Evolutionary conservation across 2,329 filamentous ascomycete genomes (phyloP), one percentile per base, ranked within the genome.

Genomic region (Ophiostoma tasmaniense): DNA sequence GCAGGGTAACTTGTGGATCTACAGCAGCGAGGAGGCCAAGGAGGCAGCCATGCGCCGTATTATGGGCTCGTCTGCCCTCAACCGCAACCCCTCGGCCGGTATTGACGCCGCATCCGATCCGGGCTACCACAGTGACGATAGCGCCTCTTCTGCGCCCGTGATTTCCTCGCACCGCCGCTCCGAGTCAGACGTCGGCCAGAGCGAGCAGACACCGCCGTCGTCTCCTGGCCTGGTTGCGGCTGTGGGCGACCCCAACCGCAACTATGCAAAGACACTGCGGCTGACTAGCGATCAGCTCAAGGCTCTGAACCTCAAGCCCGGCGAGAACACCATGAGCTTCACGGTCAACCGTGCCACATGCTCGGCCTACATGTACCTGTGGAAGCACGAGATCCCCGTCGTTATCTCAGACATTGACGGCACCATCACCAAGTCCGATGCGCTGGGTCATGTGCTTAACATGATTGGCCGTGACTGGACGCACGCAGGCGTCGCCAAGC

Each of bases 391-490:
- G 74, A 90, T 90, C 0, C 96, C 95, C 0, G 94, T 99, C 69
- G 93, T 99, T 65, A 97, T 99, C 72, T 98, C 94, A 0, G 95
- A 99, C 78, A 98, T 99, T 75, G 95, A 99, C 78, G 95, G 95
- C 67, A 99, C 95, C 28, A 99, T 99, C 75, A 99, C 95, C 70
- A 99, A 99, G 80, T 97, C 93, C 2, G 93, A 97, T 79, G 93
- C 93, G 20, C 82, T 97, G 17, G 95, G 95, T 17, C 95, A 99
- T 76, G 92, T 99, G 61, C 80, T 98, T 68, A 98, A 94, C 81
- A 95, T 95, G 87, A 94, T 99, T 73, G 95, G 95, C 59, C 89
- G 95, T 65, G 95, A 99, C 79, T 99, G 95, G 95, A 99, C 95
- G 2, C 95, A 99, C 77, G 86, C 93, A 20, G 95, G 95, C 50